phyloP scores from a whole-genome alignment of 2,329 filamentous ascomycete species.

The Fusarium palustre region DNA sequence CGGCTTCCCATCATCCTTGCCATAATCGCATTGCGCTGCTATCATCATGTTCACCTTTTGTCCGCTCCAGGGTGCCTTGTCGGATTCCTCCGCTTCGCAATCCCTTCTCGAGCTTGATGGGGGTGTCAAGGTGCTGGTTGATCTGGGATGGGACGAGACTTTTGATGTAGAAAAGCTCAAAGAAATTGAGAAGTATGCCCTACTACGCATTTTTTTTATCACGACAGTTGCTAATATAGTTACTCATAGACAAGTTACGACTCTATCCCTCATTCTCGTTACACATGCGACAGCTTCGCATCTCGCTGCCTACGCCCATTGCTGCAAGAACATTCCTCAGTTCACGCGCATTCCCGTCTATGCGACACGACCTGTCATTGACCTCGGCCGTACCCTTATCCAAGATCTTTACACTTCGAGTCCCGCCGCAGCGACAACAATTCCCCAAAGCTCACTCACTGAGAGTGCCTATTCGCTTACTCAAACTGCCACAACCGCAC shows the following conservation, averaged over 20 bases:
- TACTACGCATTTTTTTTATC: neutral
- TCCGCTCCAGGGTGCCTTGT: slow-evolving; percentile 90
- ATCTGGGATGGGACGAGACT: slow-evolving; percentile 94
- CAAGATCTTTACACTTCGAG: slow-evolving; percentile 94
- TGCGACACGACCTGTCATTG: slow-evolving; percentile 92
- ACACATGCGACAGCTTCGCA: slow-evolving; percentile 94
- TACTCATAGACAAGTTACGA: slow-evolving; percentile 79
- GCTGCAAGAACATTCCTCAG: slow-evolving; percentile 93
- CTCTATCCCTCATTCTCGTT: slow-evolving; percentile 90
- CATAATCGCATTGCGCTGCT: slow-evolving; percentile 30
- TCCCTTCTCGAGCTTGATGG: slow-evolving; percentile 98
- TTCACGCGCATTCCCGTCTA: slow-evolving; percentile 95
- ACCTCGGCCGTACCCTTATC: slow-evolving; percentile 88
- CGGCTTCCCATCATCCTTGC: slow-evolving; percentile 12
- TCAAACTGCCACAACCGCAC: slow-evolving; percentile 61
- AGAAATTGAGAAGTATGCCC: slow-evolving; percentile 85
- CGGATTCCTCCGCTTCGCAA: slow-evolving; percentile 86
- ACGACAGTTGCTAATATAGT: slow-evolving; percentile 36
- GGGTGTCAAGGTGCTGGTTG: slow-evolving; percentile 93
- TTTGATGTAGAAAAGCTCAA: slow-evolving; percentile 86
- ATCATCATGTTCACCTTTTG: slow-evolving; percentile 93
- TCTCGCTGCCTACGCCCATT: slow-evolving; percentile 93
- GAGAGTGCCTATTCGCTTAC: slow-evolving; percentile 68
- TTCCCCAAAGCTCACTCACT: slow-evolving; percentile 78
- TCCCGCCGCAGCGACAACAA: slow-evolving; percentile 85